Conservation (phyloP, 31 red algal species). For the Odonthalia washingtoniensis region DNA sequence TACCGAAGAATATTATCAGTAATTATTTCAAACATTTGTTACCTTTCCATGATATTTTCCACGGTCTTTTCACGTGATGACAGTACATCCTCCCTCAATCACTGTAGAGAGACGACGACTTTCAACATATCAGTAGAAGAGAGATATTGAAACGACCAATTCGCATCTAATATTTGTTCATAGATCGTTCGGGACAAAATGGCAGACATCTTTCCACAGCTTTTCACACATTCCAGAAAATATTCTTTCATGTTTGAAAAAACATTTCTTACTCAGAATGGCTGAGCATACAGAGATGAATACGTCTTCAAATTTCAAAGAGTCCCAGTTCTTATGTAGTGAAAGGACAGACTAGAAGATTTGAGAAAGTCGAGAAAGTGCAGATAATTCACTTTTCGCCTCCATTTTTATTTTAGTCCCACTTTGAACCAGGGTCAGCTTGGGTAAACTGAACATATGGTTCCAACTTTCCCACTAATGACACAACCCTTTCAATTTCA, state of each 20-base stretch:
- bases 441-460: too few species aligned
- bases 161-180: constrained; percentile 31
- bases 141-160: constrained; percentile 19
- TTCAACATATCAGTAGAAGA: constrained; percentile 9
- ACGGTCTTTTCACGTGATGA: constrained; percentile 14
- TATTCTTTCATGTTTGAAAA: neutral
- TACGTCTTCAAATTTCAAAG: neutral
- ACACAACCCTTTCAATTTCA: too few species aligned
- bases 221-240: neutral
- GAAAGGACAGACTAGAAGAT: neutral
- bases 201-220: neutral
- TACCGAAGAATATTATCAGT: constrained; percentile 7
- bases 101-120: constrained; percentile 49
- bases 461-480: too few species aligned
- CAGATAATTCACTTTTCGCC: neutral
- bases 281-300: neutral
- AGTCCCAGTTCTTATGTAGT: neutral
- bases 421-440: too few species aligned
- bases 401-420: too few species aligned
- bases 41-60: constrained; percentile 5
- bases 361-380: neutral
- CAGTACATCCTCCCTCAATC: constrained; percentile 51
- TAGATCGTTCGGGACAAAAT: constrained; percentile 33
- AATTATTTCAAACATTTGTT: constrained; percentile 55
- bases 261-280: neutral